A percentile compares a stretch with the other conserved stretches of the same genome.
Evolutionary conservation across 2,329 filamentous ascomycete species (phyloP).

Genomic region (Claviceps pusilla): DNA sequence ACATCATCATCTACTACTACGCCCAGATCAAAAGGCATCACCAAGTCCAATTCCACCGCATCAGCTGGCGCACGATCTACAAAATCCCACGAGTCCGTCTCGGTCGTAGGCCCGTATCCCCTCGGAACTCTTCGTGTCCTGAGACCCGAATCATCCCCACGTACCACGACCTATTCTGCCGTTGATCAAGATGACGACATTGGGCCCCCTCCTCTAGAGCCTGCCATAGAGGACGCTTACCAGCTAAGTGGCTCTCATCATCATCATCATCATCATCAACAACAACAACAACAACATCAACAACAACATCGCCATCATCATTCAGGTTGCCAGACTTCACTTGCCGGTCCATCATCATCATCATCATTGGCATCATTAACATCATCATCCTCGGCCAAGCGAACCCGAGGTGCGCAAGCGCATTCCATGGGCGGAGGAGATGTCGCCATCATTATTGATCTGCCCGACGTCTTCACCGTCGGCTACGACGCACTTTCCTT

Average conservation of each 20-base stretch:
- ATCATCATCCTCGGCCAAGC: neutral
- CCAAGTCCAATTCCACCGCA: constrained; percentile 21
- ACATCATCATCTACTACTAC: constrained; percentile 4
- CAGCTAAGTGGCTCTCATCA: neutral
- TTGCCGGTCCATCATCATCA: neutral
- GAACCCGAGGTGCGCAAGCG: constrained; percentile 7
- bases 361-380: neutral
- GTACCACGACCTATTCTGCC: neutral
- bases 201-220: constrained; percentile 18
- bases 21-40: constrained; percentile 14
- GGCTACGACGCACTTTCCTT: constrained; percentile 39
- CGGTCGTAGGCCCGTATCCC: constrained; percentile 25
- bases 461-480: constrained; percentile 36
- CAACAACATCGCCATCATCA: neutral
- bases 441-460: constrained; percentile 34
- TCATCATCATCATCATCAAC: neutral
- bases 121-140: constrained; percentile 28
- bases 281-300: too few relatives aligned
- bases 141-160: constrained; percentile 10
- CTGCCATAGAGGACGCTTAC: constrained; percentile 5
- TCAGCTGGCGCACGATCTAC: constrained; percentile 14
- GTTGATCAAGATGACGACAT: constrained; percentile 12
- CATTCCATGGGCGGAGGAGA: constrained; percentile 29
- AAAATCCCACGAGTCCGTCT: constrained; percentile 23
- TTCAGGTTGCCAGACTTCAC: neutral